A percentile compares a stretch with the other conserved stretches of the same genome.
phyloP scores from a whole-genome alignment of 495 filamentous ascomycete genomes.

The Penicillium bovifimosum region DNA sequence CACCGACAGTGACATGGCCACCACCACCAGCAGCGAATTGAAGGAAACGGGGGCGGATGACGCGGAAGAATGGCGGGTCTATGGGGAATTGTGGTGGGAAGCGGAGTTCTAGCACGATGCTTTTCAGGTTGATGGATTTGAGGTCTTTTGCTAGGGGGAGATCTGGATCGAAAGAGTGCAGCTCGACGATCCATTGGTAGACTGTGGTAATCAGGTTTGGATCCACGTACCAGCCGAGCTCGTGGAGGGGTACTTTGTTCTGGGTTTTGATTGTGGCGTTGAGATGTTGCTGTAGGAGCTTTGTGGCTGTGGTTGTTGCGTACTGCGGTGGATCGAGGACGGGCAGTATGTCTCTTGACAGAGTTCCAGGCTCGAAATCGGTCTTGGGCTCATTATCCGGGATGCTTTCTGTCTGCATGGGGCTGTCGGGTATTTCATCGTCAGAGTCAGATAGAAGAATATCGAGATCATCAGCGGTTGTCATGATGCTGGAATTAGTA shows the following conservation, averaged over 20 bases:
- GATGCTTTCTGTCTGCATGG: neutral
- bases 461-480: constrained; percentile 22
- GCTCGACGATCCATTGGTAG: constrained; percentile 90
- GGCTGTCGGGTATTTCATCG: neutral
- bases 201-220: constrained; percentile 55
- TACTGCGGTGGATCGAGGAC: constrained; percentile 60
- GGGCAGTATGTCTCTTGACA: constrained; percentile 51
- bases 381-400: constrained; percentile 29
- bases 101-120: constrained; percentile 74
- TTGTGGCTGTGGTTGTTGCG: constrained; percentile 59
- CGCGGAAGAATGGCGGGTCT: constrained; percentile 77
- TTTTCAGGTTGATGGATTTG: constrained; percentile 51
- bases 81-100: constrained; percentile 72
- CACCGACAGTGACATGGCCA: constrained; percentile 83
- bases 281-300: constrained; percentile 58
- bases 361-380: constrained; percentile 60
- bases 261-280: constrained; percentile 59
- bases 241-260: constrained; percentile 51
- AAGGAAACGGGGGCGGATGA: constrained; percentile 77
- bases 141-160: constrained; percentile 75
- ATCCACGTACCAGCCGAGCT: constrained; percentile 85
- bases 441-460: constrained; percentile 17
- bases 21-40: constrained; percentile 67
- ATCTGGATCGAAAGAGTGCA: constrained; percentile 70
- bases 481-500: constrained; percentile 12